Base-by-base conservation (phyloP, 2,329 filamentous ascomycete species). In the Fusarium sp. region DNA sequence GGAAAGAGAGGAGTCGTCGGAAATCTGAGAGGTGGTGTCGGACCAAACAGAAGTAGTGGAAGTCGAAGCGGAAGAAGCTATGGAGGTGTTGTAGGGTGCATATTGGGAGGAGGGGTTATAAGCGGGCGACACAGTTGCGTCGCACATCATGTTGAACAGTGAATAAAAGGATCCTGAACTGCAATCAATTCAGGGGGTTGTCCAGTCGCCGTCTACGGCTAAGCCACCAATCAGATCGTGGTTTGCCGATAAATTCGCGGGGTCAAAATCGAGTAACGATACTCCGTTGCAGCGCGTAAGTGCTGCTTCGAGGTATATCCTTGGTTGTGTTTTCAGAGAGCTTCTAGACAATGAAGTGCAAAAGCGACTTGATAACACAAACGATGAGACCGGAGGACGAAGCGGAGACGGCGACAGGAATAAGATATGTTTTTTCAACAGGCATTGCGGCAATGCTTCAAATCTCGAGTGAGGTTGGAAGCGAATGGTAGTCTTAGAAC, bases 41-140 rank as follows among this genome's bases (percentile, higher is more conserved):
- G 94, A 96, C 87, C 94, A 96, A 77, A 94, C 87, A 39, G 94
- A 96, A 63, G 91, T 90, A 66, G 92, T 89, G 26, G 93, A 95
- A 63, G 92, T 92, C 36, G 93, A 94, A 66, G 92, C 90, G 76
- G 93, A 93, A 64, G 92, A 92, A 79, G 91, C 90, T 86, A 94
- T 85, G 47, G 92, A 91, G 68, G 90, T 89, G 81, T 89, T 90
- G 83, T 94, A 95, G 74, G 91, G 89, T 69, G 84, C 84, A 85
- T 88, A 86, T 81, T 81, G 84, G 79, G 77, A 74, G 70, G 84
- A 82, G 76, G 83, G 80, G 73, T 82, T 82, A 82, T 84, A 83
- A 80, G 86, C 84, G 83, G 88, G 85, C 82, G 87, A 88, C 80
- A 85, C 82, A 82, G 85, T 81, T 79, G 86, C 83, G 82, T 85